Conservation (phyloP, 176 grass and related monocot species). For the Hsuehochloa calcarea region DNA sequence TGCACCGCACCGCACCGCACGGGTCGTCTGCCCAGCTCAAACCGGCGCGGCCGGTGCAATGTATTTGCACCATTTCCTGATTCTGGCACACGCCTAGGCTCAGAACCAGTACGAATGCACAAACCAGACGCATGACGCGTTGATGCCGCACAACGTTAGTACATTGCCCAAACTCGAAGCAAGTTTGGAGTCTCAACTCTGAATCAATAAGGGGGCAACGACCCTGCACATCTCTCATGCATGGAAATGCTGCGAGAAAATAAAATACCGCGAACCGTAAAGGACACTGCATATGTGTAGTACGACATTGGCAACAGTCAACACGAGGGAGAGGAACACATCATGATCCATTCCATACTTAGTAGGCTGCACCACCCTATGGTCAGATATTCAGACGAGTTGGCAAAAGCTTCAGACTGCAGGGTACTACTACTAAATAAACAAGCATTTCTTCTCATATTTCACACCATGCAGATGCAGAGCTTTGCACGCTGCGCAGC, state of each 20-base stretch:
- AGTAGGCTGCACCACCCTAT: neutral
- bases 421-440: neutral
- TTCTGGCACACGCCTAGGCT: neutral
- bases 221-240: neutral
- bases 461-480: neutral
- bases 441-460: slow-evolving; percentile 2
- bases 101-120: neutral
- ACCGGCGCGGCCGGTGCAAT: neutral
- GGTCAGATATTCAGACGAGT: neutral
- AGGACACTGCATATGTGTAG: neutral
- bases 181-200: neutral
- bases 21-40: neutral
- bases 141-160: neutral
- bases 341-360: neutral
- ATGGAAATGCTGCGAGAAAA: neutral
- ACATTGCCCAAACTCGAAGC: neutral
- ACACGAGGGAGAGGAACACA: neutral
- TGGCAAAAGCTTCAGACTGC: neutral
- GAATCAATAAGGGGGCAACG: neutral
- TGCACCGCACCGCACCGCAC: no score
- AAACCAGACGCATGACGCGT: neutral
- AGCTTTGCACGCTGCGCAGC: neutral
- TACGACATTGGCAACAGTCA: neutral
- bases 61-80: neutral
- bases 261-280: neutral